Conservation (phyloP, 805 yeast species). For the Tetrapisispora taiwanensis region DNA sequence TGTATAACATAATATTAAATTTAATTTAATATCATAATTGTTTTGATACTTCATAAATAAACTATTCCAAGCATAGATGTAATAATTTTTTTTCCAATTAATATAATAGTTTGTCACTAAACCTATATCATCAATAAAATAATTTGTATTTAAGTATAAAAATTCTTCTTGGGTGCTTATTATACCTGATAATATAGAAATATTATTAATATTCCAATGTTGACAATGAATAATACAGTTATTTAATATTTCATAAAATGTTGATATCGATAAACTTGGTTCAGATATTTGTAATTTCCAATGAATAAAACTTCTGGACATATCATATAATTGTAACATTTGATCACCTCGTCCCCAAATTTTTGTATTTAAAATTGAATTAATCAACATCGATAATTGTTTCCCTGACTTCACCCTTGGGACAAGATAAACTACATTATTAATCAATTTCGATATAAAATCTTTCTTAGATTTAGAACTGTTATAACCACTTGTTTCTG, state of each 20-base stretch:
- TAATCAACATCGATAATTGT: slow-evolving; percentile 9
- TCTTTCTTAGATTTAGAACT: background rate
- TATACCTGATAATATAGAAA: slow-evolving; percentile 20
- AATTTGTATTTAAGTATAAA: slow-evolving; percentile 9
- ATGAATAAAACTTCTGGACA: slow-evolving; percentile 14
- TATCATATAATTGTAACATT: slow-evolving; percentile 10
- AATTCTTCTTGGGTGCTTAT: slow-evolving; percentile 13
- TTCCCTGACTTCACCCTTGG: slow-evolving; percentile 14
- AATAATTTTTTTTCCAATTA: slow-evolving; percentile 14
- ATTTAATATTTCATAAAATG: slow-evolving; percentile 21
- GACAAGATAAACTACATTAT: slow-evolving; percentile 22
- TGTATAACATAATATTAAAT: slow-evolving; percentile 6
- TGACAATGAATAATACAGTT: slow-evolving; percentile 7
- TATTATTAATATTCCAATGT: slow-evolving; percentile 15
- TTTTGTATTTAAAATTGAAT: slow-evolving; percentile 10
- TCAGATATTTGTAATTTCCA: slow-evolving; percentile 28
- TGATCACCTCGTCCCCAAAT: slow-evolving; percentile 5
- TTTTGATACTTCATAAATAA: background rate
- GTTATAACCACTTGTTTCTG: background rate
- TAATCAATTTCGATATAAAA: slow-evolving; percentile 5
- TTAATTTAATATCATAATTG: background rate
- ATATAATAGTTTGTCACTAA: slow-evolving; percentile 7
- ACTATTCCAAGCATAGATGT: slow-evolving; percentile 18
- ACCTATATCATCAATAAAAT: slow-evolving; percentile 21
- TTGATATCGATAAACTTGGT: slow-evolving; percentile 15